phyloP scores from a whole-genome alignment of 768 basidiomycete genomes.

The Pisolithus marmoratus region DNA sequence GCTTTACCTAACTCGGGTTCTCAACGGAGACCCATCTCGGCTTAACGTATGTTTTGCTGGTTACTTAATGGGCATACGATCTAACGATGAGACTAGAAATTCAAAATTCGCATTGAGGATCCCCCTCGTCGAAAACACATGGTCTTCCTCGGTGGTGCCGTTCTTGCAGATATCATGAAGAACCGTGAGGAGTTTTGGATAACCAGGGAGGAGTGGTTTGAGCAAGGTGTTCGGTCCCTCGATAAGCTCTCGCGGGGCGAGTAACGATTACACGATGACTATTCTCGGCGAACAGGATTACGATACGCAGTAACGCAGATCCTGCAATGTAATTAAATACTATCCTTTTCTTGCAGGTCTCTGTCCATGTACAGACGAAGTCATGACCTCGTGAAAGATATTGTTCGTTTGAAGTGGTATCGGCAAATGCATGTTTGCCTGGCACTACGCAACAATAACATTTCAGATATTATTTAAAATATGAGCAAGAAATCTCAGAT shows the following conservation, averaged over 20 bases:
- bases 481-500: slow-evolving; percentile 10
- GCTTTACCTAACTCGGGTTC: slow-evolving; percentile 88
- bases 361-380: neutral
- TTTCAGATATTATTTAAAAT: slow-evolving; percentile 22
- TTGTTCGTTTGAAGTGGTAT: too few relatives aligned
- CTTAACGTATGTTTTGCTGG: slow-evolving; percentile 62
- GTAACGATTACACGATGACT: slow-evolving; percentile 12
- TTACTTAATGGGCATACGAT: neutral
- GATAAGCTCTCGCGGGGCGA: slow-evolving; percentile 82
- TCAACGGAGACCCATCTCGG: slow-evolving; percentile 75
- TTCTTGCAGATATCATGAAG: slow-evolving; percentile 98
- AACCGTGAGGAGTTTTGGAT: slow-evolving; percentile 93
- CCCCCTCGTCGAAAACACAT: slow-evolving; percentile 97
- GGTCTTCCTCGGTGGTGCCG: slow-evolving; percentile 99
- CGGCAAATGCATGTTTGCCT: too few relatives aligned
- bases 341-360: neutral
- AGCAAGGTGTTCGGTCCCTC: slow-evolving; percentile 75
- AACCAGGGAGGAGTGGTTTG: slow-evolving; percentile 89
- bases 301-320: neutral
- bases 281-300: neutral
- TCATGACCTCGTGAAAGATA: too few relatives aligned
- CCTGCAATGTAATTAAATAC: neutral
- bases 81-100: slow-evolving; percentile 61
- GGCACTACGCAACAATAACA: neutral
- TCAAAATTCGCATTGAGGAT: slow-evolving; percentile 98